These are phyloP conservation scores for Biscogniauxia sp. DNA, from an alignment of 2,329 filamentous ascomycete species.

Conservation along the genomic window DNA sequence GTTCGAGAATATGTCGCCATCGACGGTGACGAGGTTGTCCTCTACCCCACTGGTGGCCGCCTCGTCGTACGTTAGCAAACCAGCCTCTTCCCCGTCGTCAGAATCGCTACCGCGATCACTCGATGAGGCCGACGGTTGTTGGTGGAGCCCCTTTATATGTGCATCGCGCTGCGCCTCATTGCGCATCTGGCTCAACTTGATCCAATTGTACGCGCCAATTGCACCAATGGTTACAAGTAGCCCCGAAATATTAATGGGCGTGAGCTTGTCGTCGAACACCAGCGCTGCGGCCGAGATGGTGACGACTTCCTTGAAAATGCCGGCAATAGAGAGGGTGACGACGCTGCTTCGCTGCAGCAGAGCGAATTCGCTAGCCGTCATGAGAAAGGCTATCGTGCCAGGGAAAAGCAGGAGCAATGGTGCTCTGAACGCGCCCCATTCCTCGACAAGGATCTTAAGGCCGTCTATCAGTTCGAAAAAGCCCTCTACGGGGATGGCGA, in stretches of 20 bases:
- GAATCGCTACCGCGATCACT: conserved; percentile 40
- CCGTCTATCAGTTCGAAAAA: conserved; percentile 66
- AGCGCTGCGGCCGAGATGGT: conserved; percentile 87
- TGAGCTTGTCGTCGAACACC: conserved; percentile 86
- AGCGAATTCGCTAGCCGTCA: conserved; percentile 96
- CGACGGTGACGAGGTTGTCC: conserved; percentile 37
- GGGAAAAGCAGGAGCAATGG: conserved; percentile 82
- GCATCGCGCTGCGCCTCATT: conserved; percentile 62
- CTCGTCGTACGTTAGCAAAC: conserved; percentile 42
- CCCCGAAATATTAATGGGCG: conserved; percentile 81
- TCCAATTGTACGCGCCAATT: conserved; percentile 88
- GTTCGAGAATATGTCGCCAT: conserved; percentile 41
- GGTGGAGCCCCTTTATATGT: conserved; percentile 39
- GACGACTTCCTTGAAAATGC: conserved; percentile 98
- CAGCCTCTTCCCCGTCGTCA: conserved; percentile 45
- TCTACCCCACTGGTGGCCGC: conserved; percentile 33
- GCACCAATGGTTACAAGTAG: conserved; percentile 84
- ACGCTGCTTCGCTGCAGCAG: conserved; percentile 92
- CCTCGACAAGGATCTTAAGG: conserved; percentile 58
- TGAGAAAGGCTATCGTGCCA: conserved; percentile 86
- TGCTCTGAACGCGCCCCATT: conserved; percentile 66
- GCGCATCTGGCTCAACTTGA: conserved; percentile 90
- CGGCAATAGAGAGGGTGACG: conserved; percentile 92
- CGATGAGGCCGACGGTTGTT: conserved; percentile 32
- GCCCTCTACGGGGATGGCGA: conserved; percentile 86